phyloP scores from a whole-genome alignment of 768 basidiomycete species.

The Candolleomyces aberdarensis region DNA sequence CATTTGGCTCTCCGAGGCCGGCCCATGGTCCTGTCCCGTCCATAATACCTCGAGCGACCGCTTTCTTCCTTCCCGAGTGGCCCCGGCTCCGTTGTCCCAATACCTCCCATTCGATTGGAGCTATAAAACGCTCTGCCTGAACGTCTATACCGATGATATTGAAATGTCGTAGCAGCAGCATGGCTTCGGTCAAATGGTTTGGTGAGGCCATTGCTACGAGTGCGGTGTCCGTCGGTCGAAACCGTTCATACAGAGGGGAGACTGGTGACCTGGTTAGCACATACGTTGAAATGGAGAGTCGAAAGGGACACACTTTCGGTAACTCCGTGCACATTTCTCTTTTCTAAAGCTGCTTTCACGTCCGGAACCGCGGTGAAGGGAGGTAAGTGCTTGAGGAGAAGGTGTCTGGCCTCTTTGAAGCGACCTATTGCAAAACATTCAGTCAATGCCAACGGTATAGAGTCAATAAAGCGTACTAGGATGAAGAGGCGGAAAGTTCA shows the following conservation, averaged over 20 bases:
- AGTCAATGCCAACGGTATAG: neutral
- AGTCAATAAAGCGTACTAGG: neutral
- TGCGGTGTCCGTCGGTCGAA: constrained; percentile 58
- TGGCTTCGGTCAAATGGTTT: constrained; percentile 38
- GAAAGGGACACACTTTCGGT: constrained; percentile 34
- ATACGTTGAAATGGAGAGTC: neutral
- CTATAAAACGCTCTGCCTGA: constrained; percentile 24
- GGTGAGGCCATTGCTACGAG: constrained; percentile 51
- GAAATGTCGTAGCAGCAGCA: constrained; percentile 40
- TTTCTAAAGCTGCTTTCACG: constrained; percentile 42
- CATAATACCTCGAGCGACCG: constrained; percentile 19
- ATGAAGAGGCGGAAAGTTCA: neutral
- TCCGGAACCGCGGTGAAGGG: constrained; percentile 53
- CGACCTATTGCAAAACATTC: constrained; percentile 4
- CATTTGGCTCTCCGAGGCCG: constrained; percentile 37
- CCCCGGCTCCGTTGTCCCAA: constrained; percentile 19
- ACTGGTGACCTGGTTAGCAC: constrained; percentile 34
- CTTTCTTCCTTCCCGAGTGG: constrained; percentile 26
- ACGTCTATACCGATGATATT: constrained; percentile 45
- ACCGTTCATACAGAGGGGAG: constrained; percentile 55
- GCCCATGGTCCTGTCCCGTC: constrained; percentile 49
- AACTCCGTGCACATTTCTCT: constrained; percentile 43
- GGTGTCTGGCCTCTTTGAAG: constrained; percentile 32
- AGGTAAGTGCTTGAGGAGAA: constrained; percentile 49
- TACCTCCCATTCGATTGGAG: constrained; percentile 12